Percentiles rank a stretch among this genome's conserved stretches.
These are phyloP conservation scores for Fragaria nilgerrensis DNA, from an alignment of 306 rosid genomes.

Conservation along the genomic window DNA sequence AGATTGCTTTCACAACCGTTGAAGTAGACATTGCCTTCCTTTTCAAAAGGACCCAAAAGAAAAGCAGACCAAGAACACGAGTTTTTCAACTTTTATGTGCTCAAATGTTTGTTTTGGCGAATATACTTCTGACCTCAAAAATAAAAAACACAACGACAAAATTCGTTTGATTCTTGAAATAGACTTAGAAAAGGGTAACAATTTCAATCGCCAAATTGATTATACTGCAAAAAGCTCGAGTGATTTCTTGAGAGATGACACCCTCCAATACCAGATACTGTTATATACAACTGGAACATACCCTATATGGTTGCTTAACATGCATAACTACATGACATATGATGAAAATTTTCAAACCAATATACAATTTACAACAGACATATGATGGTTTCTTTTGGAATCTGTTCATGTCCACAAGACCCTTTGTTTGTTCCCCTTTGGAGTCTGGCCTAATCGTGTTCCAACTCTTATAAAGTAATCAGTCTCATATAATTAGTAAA, in stretches of 20 bases:
- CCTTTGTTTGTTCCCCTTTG: neutral
- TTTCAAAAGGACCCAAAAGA: neutral
- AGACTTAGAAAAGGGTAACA: neutral
- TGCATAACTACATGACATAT: too few species aligned
- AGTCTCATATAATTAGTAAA: too few species aligned
- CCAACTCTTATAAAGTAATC: neutral
- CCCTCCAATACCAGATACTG: neutral
- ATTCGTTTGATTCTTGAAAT: too few species aligned
- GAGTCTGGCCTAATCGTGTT: neutral
- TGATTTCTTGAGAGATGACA: neutral
- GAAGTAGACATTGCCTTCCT: conserved; percentile 32
- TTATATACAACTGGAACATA: too few species aligned
- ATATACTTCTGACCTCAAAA: neutral
- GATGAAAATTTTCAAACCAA: neutral
- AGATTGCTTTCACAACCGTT: conserved; percentile 23
- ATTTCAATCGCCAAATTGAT: neutral
- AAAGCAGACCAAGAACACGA: neutral
- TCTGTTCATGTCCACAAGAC: neutral
- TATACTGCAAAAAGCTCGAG: neutral
- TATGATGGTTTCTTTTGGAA: neutral
- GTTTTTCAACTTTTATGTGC: conserved; percentile 5
- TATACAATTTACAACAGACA: neutral
- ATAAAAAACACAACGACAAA: too few species aligned
- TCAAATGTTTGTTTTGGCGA: neutral
- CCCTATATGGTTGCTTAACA: too few species aligned